Percentiles rank a stretch among this genome's conserved stretches.
Evolutionary conservation across 169 alveolate genomes (phyloP).

Genomic region (Plasmodium coatneyi): DNA sequence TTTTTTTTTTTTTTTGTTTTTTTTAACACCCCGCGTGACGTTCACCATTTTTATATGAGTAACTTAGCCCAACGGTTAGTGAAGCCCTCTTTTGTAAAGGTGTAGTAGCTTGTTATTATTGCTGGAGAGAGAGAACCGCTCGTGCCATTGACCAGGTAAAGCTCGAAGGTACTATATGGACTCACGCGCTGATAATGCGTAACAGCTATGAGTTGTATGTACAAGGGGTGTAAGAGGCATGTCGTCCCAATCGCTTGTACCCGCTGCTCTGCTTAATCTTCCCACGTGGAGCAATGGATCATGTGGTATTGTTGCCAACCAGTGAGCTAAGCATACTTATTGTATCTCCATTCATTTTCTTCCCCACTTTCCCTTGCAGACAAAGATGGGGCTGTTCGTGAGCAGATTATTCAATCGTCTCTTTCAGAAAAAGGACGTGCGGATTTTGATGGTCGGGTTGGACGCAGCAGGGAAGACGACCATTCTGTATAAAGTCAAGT

Average conservation of each 20-base stretch:
- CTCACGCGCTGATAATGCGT: not conserved
- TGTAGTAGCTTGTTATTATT: not conserved
- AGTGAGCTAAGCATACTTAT: not conserved
- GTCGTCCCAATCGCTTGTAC: not conserved
- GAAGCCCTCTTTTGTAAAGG: not conserved
- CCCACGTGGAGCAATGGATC: not conserved
- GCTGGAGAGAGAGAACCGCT: not conserved
- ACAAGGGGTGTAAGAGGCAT: not conserved
- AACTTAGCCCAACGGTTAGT: not conserved
- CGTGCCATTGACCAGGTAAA: not conserved
- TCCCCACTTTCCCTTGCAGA: not conserved
- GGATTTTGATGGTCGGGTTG: constrained; percentile 96
- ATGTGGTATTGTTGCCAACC: not conserved
- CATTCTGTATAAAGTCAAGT: constrained; percentile 95
- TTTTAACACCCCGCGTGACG: not conserved
- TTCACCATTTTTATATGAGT: not conserved
- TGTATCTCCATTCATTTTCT: not conserved
- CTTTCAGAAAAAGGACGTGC: constrained; percentile 94
- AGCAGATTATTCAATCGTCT: constrained; percentile 88
- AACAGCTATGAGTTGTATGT: not conserved
- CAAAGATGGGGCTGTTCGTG: constrained; percentile 88
- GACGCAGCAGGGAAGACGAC: constrained; percentile 99
- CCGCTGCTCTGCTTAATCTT: not conserved
- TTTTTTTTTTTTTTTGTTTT: not conserved
- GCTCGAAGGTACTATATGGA: not conserved